Evolutionary conservation across 148 eudicot genomes (phyloP).

Genomic region (Heliosperma pusillum): DNA sequence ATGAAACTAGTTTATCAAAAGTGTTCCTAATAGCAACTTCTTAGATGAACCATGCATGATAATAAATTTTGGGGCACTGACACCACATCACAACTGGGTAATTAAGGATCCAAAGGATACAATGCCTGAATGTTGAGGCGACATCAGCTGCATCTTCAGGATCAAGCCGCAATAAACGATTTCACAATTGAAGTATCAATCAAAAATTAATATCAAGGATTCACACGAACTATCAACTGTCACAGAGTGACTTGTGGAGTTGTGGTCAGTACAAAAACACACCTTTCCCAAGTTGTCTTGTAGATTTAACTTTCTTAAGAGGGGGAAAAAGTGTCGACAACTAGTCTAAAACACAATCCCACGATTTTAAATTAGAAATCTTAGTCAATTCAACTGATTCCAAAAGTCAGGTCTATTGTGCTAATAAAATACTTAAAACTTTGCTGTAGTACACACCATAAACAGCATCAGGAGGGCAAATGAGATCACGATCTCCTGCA

Average conservation of each 20-base stretch:
- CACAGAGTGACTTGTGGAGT: background rate
- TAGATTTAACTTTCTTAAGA: background rate
- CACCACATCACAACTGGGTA: background rate
- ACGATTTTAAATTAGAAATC: background rate
- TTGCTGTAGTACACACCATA: constrained; percentile 40
- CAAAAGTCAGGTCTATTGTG: background rate
- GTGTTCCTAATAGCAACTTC: background rate
- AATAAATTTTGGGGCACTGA: background rate
- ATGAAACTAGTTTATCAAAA: background rate
- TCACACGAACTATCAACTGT: background rate
- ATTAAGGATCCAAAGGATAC: background rate
- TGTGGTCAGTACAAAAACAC: background rate
- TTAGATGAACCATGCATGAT: background rate
- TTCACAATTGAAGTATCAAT: too few relatives aligned
- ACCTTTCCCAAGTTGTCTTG: background rate
- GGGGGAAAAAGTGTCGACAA: background rate
- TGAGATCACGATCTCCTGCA: constrained; percentile 85
- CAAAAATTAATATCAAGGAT: background rate
- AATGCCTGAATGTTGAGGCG: background rate
- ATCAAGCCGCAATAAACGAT: background rate
- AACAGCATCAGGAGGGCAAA: constrained; percentile 97
- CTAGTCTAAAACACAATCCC: background rate
- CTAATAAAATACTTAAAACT: background rate
- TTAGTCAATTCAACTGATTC: background rate
- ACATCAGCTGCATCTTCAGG: background rate